A percentile compares a stretch with the other conserved stretches of the same genome.
These are phyloP conservation scores for Blastosporella zonata DNA, from an alignment of 1,284 basidiomycete species.

Conservation along the genomic window DNA sequence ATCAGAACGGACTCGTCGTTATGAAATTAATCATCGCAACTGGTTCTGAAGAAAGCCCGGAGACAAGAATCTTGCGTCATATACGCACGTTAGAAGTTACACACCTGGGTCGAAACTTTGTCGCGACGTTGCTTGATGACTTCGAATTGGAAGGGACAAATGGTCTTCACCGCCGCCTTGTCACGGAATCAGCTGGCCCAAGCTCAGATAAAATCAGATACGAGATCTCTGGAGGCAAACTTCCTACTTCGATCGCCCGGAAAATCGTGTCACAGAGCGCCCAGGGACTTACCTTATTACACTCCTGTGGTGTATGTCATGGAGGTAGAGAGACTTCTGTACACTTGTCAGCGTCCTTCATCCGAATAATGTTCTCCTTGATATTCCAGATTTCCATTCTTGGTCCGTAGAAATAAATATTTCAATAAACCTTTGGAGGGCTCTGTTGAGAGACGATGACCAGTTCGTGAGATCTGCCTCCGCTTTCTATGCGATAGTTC, in stretches of 20 bases:
- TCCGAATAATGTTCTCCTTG: slow-evolving; percentile 1
- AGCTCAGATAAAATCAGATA: slow-evolving; percentile 1
- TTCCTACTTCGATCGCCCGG: neutral
- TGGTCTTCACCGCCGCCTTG: slow-evolving; percentile 4
- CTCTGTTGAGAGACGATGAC: slow-evolving; percentile 1
- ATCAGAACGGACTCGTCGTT: slow-evolving; percentile 5
- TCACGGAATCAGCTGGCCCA: slow-evolving; percentile 5
- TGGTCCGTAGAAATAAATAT: slow-evolving; percentile 3
- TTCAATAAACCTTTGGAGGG: neutral
- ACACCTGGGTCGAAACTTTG: slow-evolving; percentile 3
- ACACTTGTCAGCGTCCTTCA: neutral
- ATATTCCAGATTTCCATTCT: slow-evolving; percentile 7
- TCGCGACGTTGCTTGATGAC: slow-evolving; percentile 8
- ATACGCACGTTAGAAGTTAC: neutral
- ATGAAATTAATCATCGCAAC: slow-evolving; percentile 6
- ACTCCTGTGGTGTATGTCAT: slow-evolving; percentile 10
- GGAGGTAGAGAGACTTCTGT: slow-evolving; percentile 1
- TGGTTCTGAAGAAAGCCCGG: neutral
- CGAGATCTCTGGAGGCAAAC: neutral
- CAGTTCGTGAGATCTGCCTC: slow-evolving; percentile 2
- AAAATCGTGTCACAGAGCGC: slow-evolving; percentile 3
- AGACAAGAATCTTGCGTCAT: neutral
- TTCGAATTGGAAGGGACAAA: slow-evolving; percentile 6
- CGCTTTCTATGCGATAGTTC: slow-evolving; percentile 1
- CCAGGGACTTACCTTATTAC: slow-evolving; percentile 7